Conservation (phyloP, 2,329 filamentous ascomycete genomes). For the Ophiostoma quercus region DNA sequence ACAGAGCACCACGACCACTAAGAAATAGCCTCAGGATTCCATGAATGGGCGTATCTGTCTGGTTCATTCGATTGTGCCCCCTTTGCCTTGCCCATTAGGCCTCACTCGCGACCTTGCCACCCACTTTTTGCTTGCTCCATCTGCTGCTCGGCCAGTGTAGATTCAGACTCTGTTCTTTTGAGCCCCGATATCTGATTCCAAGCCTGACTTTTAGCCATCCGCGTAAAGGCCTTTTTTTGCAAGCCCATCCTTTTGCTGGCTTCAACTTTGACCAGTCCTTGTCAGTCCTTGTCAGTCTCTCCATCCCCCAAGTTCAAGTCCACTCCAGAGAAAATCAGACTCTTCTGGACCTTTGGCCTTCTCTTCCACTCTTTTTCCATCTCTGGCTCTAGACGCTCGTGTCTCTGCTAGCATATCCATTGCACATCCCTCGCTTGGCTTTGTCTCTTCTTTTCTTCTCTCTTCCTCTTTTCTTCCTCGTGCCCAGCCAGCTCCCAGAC, state of each 20-base stretch:
- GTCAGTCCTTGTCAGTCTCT: neutral
- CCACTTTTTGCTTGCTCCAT: slow-evolving; percentile 19
- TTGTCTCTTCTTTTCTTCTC: neutral
- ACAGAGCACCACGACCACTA: neutral
- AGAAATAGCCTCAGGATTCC: slow-evolving; percentile 23
- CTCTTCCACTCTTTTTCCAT: slow-evolving; percentile 8
- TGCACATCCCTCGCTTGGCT: neutral
- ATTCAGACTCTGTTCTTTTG: slow-evolving; percentile 7
- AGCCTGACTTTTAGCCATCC: neutral
- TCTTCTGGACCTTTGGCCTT: slow-evolving; percentile 8
- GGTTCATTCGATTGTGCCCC: slow-evolving; percentile 15
- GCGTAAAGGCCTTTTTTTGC: neutral
- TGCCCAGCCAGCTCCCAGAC: neutral
- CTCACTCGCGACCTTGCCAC: slow-evolving; percentile 15
- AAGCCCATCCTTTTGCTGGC: neutral
- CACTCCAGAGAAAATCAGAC: slow-evolving; percentile 2
- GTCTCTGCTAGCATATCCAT: neutral
- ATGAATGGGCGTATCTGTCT: slow-evolving; percentile 9
- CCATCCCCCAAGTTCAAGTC: neutral
- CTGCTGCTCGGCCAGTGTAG: neutral
- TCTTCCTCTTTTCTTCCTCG: neutral
- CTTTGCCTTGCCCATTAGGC: neutral
- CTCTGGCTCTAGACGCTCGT: slow-evolving; percentile 6
- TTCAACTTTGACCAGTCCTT: too few species aligned
- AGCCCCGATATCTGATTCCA: neutral